Percentiles rank a stretch among this genome's conserved stretches.
Evolutionary conservation across 345 rosid species (phyloP).

Genomic region (Hibiscus mutabilis): DNA sequence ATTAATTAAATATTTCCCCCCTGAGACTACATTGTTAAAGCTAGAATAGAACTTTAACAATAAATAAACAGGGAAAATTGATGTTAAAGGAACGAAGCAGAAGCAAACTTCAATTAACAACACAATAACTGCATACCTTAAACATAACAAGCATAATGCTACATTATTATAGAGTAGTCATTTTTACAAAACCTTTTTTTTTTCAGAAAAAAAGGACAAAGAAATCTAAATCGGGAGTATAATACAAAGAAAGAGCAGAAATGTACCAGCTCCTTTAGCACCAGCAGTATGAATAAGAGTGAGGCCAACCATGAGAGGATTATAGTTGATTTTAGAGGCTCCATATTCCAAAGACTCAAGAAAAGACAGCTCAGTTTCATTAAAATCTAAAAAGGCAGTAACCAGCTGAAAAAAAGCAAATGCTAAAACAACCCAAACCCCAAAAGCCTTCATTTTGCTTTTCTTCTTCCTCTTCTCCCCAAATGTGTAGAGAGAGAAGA

Average conservation of each 20-base stretch:
- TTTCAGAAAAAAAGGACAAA: neutral
- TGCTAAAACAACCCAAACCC: constrained; percentile 27
- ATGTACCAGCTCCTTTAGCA: constrained; percentile 79
- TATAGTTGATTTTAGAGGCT: constrained; percentile 30
- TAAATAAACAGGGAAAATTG: neutral
- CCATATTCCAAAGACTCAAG: constrained; percentile 41
- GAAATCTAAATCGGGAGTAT: constrained; percentile 1
- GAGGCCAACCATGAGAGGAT: constrained; percentile 73
- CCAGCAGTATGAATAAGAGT: constrained; percentile 69
- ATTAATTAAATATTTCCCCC: neutral
- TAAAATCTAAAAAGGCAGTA: constrained; percentile 39
- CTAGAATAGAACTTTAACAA: neutral
- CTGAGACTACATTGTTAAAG: neutral
- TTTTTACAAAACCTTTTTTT: neutral
- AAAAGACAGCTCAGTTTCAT: constrained; percentile 50
- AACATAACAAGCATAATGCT: neutral
- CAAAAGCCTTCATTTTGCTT: constrained; percentile 28
- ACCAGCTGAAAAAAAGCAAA: constrained; percentile 28
- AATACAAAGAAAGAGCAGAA: neutral
- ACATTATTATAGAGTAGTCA: neutral
- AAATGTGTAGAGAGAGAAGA: constrained; percentile 13
- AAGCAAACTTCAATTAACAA: constrained; percentile 1
- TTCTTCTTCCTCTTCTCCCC: constrained; percentile 4
- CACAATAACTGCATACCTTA: neutral
- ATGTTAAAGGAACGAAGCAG: neutral